Conservation (phyloP, 1,139 yeast species). For the Scheffersomyces lignicola region DNA sequence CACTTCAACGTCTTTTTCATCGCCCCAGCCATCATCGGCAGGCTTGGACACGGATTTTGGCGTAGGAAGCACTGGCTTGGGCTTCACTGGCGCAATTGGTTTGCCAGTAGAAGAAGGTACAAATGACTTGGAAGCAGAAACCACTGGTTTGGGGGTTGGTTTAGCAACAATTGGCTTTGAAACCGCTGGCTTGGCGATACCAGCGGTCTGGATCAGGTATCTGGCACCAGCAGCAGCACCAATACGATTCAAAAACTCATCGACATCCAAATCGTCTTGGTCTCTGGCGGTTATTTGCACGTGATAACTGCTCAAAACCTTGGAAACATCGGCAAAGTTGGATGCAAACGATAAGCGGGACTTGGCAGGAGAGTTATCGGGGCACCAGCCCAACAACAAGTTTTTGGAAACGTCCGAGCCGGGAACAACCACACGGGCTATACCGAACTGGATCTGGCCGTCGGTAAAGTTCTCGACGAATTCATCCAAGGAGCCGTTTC, state of each 20-base stretch:
- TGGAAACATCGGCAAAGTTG: slow-evolving; percentile 73
- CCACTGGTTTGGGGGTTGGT: slow-evolving; percentile 25
- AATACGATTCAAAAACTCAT: slow-evolving; percentile 72
- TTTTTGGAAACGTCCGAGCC: slow-evolving; percentile 86
- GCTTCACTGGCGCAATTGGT: slow-evolving; percentile 30
- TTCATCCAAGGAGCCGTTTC: slow-evolving; percentile 68
- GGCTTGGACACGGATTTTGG: slow-evolving; percentile 33
- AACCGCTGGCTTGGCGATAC: slow-evolving; percentile 14
- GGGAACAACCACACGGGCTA: slow-evolving; percentile 84
- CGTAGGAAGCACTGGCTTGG: slow-evolving; percentile 22
- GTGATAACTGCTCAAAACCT: slow-evolving; percentile 77
- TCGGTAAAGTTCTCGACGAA: slow-evolving; percentile 83
- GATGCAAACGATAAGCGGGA: slow-evolving; percentile 72
- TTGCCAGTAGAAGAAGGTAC: slow-evolving; percentile 43
- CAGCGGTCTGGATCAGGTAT: slow-evolving; percentile 61
- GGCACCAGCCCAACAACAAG: slow-evolving; percentile 91
- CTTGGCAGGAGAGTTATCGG: slow-evolving; percentile 78
- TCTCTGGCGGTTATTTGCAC: slow-evolving; percentile 97
- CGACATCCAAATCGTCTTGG: slow-evolving; percentile 80
- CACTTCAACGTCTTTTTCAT: slow-evolving; percentile 63
- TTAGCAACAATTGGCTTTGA: slow-evolving; percentile 23
- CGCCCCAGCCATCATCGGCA: slow-evolving; percentile 66
- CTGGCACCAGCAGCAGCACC: slow-evolving; percentile 96
- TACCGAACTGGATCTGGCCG: slow-evolving; percentile 87
- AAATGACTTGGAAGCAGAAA: slow-evolving; percentile 22